Base-by-base conservation (phyloP, 768 basidiomycete species). In the Gyrodon lividus region DNA sequence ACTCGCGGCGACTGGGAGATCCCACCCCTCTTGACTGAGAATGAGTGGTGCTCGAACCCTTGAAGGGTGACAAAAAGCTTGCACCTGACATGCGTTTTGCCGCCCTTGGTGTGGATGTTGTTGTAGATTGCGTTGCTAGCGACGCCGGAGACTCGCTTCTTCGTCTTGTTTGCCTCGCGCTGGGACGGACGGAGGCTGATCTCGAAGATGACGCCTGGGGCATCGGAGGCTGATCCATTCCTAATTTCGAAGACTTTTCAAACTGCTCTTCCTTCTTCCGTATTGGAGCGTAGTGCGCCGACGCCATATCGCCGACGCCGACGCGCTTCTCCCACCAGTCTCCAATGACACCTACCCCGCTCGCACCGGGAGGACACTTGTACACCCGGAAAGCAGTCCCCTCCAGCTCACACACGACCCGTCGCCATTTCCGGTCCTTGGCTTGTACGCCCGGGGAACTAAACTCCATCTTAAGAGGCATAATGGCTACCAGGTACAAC, bases 381-480 rank as follows among this genome's bases (percentile, higher is more conserved):
- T 90, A 92, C 51, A 98, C 77, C 58, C 81, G 80, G 65, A 98
- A 83, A 55, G 77, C 75, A n/a, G 97, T 98, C 41, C 97, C 97
- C 62, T 97, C 92, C 23, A 99, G 72, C 60, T 95, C 89, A 64
- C 92, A 90, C 57, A 94, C 77, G 45, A 88, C 83, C 44, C 89
- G 76, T 53, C 89, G 81, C 97, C 97, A 99, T 63, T 92, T 91
- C 41, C 97, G 76, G 65, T 98, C 95, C 64, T 77, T 81, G 6
- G 95, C 86, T 67, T 96, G 91, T 2, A 91, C 75, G 6, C 94
- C 94, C 0, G 94, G 92, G 10, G 78, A 70, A 4, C 71, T 74
- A 64, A 99, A 98, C 74, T 99, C 97, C 84, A 94, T 81, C 76
- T 99, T 99, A 42, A 90, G 82, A 1, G 88, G 87, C 74, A 99